These are phyloP conservation scores for Emericellopsis terricola DNA, from an alignment of 495 filamentous ascomycete genomes.

Conservation along the genomic window DNA sequence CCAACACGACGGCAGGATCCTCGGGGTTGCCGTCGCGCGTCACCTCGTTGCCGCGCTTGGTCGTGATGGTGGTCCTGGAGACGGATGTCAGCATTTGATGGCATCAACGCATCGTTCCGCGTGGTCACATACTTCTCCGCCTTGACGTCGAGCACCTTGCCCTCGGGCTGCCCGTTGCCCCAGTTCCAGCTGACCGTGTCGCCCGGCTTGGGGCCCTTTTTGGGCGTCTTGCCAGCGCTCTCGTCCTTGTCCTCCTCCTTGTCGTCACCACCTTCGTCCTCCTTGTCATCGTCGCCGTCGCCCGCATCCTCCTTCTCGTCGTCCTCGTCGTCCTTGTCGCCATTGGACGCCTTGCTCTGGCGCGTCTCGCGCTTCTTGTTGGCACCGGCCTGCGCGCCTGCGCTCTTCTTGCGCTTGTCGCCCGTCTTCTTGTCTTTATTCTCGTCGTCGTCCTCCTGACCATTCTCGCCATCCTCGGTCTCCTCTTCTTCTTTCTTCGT, in stretches of 20 bases:
- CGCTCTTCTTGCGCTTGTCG: background rate
- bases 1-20: slow-evolving; percentile 3
- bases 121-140: background rate
- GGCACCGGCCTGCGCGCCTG: background rate
- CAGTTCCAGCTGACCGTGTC: slow-evolving; percentile 4
- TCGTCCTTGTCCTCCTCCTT: background rate
- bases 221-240: background rate
- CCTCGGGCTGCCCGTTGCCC: slow-evolving; percentile 3
- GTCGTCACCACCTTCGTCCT: background rate
- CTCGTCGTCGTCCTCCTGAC: background rate
- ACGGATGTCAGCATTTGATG: background rate
- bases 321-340: background rate
- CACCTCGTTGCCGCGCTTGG: slow-evolving; percentile 3
- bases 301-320: background rate
- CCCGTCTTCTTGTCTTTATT: background rate
- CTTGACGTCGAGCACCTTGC: slow-evolving; percentile 3
- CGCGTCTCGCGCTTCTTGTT: background rate
- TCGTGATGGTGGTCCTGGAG: slow-evolving; percentile 2
- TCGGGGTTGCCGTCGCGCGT: slow-evolving; percentile 2
- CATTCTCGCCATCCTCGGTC: background rate
- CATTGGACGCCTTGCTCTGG: background rate
- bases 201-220: slow-evolving; percentile 1
- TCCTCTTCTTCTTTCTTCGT: background rate
- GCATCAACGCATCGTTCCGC: too few species aligned
- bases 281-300: background rate